Conservation (phyloP, 352 stramenopile species). For the Paralagenidium karlingii region DNA sequence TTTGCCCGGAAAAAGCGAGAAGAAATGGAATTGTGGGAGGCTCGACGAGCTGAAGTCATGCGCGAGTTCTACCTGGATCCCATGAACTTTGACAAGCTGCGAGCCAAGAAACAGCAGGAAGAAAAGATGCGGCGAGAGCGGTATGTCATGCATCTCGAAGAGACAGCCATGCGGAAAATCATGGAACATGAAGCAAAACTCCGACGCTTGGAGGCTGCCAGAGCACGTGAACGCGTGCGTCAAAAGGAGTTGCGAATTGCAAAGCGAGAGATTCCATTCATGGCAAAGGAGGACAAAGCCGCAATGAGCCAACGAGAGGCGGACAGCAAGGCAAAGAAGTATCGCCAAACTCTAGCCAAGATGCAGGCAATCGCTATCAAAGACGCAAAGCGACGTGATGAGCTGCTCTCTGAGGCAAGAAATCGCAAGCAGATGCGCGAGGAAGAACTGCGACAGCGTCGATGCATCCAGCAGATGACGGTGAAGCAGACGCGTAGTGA, state of each 20-base stretch:
- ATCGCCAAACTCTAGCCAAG: slow-evolving; percentile 14
- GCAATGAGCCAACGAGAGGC: slow-evolving; percentile 5
- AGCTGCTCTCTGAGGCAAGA: slow-evolving; percentile 30
- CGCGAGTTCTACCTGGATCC: slow-evolving; percentile 35
- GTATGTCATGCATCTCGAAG: slow-evolving; percentile 26
- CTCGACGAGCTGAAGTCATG: slow-evolving; percentile 31
- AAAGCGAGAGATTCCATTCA: slow-evolving; percentile 14
- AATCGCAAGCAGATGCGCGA: slow-evolving; percentile 45
- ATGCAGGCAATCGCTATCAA: slow-evolving; percentile 30
- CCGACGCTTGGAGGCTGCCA: slow-evolving; percentile 22
- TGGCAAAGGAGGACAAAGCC: slow-evolving; percentile 30
- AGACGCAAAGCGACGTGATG: slow-evolving; percentile 14
- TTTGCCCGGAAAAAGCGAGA: slow-evolving; percentile 23
- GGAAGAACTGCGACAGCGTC: slow-evolving; percentile 39
- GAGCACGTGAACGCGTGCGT: slow-evolving; percentile 15
- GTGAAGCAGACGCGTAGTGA: slow-evolving; percentile 21
- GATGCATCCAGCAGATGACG: too few relatives aligned
- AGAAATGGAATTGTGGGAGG: slow-evolving; percentile 21
- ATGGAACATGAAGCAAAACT: slow-evolving; percentile 23
- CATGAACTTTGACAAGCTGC: slow-evolving; percentile 29
- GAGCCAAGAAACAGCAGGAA: slow-evolving; percentile 19
- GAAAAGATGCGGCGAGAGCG: slow-evolving; percentile 40
- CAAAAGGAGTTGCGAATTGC: slow-evolving; percentile 16
- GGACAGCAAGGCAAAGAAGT: slow-evolving; percentile 13
- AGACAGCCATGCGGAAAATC: slow-evolving; percentile 11